Evolutionary conservation across 257 asterid species (phyloP), one percentile per base, ranked within the genome.

Genomic region (Nyctanthes arbortristis): DNA sequence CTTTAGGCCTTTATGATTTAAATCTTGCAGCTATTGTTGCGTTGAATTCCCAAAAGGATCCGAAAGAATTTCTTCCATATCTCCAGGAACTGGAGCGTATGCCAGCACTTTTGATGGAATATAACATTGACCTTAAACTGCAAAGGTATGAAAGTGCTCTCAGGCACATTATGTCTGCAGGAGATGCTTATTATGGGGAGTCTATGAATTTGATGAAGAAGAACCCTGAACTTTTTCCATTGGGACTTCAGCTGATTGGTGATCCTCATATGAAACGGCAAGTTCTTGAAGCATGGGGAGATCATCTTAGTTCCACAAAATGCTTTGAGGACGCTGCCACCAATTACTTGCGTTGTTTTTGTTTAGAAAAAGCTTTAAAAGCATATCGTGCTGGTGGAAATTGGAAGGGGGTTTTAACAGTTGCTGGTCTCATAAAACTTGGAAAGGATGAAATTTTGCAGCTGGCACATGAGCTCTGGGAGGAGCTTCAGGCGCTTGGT

Each of bases 21-120:
- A 94, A 91, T 75, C 93, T 94, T 31, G 93, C 97, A n/a, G 99
- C 99, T 67, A 89, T 94, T 31, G 99, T 94, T 55, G 99, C 97
- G 6, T 80, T 94, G 73, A 89, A 91, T 78, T 94, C 99, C 66
- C 99, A 91, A 72, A 85, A 81, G 73, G 99, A 94, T 75, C 99
- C 99, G 14, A 94, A 89, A 82, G 97, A 94, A 67, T 89, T 94
- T 79, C 87, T 94, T 77, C 99, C 99, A 34, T 87, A 87, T 77
- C 97, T 94, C 71, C 86, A 94, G 79, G 90, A 89, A 71, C 67
- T 94, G 60, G 96, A 94, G 67, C 59, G 64, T 14, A 82, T 91
- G 96, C 92, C 96, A 34, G 40, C 75, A 57, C 84, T 78, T 62
- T 66, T 91, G 68, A 91, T 91, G 96, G 85, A 80, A 64, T 94